phyloP scores from a whole-genome alignment of 2,329 filamentous ascomycete species.

The Exophiala phaeomuriformis region DNA sequence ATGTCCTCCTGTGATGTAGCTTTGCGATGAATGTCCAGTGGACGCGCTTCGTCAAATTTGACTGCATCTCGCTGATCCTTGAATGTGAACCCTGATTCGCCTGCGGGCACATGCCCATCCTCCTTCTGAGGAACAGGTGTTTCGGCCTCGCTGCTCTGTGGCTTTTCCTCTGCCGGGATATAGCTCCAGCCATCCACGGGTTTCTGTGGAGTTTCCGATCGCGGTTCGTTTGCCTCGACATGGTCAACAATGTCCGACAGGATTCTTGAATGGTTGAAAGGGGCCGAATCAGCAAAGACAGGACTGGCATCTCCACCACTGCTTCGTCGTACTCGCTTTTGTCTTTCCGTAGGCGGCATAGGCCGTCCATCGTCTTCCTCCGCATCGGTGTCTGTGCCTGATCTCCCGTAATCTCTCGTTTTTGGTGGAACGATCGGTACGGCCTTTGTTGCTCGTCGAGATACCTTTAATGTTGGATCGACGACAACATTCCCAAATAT shows the following conservation, averaged over 20 bases:
- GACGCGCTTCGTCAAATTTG: slow-evolving; percentile 49
- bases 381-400: slow-evolving; percentile 39
- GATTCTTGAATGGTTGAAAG: slow-evolving; percentile 26
- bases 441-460: slow-evolving; percentile 63
- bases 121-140: slow-evolving; percentile 37
- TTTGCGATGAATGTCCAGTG: slow-evolving; percentile 24
- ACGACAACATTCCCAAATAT: slow-evolving; percentile 64
- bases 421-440: slow-evolving; percentile 59
- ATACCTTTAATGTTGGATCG: slow-evolving; percentile 56
- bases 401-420: slow-evolving; percentile 9
- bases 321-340: slow-evolving; percentile 61
- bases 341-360: slow-evolving; percentile 57
- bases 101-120: slow-evolving; percentile 38
- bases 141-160: slow-evolving; percentile 35
- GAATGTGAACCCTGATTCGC: slow-evolving; percentile 50
- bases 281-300: slow-evolving; percentile 55
- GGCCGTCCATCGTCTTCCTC: slow-evolving; percentile 50
- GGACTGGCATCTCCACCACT: slow-evolving; percentile 66
- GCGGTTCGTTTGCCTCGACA: slow-evolving; percentile 7
- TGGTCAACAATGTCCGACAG: slow-evolving; percentile 18
- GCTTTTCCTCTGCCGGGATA: slow-evolving; percentile 27
- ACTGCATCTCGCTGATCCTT: slow-evolving; percentile 39
- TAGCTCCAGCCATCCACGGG: slow-evolving; percentile 25
- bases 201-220: slow-evolving; percentile 11
- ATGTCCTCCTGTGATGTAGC: background rate